Conservation (phyloP, 164 flowering plant genomes). For the Stephania cephalantha region DNA sequence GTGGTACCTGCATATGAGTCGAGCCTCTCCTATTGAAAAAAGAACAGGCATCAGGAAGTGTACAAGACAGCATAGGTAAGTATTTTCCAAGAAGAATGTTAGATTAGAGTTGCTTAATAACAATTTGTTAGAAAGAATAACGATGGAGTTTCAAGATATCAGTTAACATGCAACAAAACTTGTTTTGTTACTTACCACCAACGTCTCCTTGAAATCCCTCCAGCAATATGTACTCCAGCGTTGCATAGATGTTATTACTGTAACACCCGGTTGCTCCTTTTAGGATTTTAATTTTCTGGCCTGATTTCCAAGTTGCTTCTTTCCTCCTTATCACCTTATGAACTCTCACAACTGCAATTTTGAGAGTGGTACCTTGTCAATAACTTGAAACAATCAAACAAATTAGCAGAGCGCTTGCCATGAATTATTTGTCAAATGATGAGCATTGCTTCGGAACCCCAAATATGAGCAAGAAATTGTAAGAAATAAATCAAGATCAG, state of each 20-base stretch:
- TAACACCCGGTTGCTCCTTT: slow-evolving; percentile 56
- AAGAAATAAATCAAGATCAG: background rate
- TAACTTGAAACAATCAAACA: background rate
- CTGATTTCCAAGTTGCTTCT: slow-evolving; percentile 53
- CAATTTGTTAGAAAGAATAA: background rate
- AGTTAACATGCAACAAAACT: background rate
- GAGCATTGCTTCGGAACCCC: background rate
- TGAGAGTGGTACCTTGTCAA: background rate
- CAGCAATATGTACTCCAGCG: slow-evolving; percentile 60
- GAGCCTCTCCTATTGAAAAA: slow-evolving; percentile 50
- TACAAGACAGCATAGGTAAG: background rate
- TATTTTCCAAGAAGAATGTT: background rate
- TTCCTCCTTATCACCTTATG: slow-evolving; percentile 44
- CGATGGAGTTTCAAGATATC: background rate
- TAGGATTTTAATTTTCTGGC: slow-evolving; percentile 53
- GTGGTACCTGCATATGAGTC: slow-evolving; percentile 66
- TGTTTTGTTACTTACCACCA: slow-evolving; percentile 56
- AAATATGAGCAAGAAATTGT: background rate
- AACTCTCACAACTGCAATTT: slow-evolving; percentile 50
- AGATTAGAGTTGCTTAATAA: background rate
- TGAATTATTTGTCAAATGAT: background rate
- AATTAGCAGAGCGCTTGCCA: too few species aligned
- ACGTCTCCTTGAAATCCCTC: slow-evolving; percentile 69
- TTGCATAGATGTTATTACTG: slow-evolving; percentile 54
- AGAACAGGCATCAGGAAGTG: slow-evolving; percentile 4